These are phyloP conservation scores for Nemania sp. DNA, from an alignment of 2,329 filamentous ascomycete species.

Conservation along the genomic window DNA sequence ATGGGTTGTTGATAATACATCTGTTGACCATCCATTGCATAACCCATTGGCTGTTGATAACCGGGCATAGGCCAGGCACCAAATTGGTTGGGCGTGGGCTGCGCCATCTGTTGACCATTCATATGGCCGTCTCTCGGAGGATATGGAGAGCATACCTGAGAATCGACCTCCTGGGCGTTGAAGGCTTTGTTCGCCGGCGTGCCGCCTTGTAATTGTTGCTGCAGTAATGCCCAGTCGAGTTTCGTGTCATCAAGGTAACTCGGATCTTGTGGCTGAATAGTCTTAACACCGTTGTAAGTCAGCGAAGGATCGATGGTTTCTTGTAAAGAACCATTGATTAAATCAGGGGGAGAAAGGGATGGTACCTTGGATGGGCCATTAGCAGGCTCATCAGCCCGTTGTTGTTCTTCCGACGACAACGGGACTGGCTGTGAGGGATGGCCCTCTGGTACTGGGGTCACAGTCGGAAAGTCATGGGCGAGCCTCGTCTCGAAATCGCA, in stretches of 20 bases:
- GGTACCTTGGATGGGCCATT: too few species aligned
- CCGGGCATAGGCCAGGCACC: background rate
- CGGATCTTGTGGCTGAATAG: background rate
- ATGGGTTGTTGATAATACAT: background rate
- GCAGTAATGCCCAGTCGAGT: background rate
- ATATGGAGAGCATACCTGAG: background rate
- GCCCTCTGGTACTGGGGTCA: too few species aligned
- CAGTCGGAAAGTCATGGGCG: background rate
- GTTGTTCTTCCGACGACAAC: too few species aligned
- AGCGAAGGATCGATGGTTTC: too few species aligned
- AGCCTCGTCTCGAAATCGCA: conserved; percentile 7
- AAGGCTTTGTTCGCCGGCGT: background rate
- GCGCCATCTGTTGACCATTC: background rate
- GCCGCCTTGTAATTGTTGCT: too few species aligned
- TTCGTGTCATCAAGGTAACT: background rate
- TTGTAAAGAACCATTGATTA: too few species aligned
- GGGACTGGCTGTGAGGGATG: too few species aligned
- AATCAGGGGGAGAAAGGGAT: too few species aligned
- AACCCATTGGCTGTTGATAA: background rate
- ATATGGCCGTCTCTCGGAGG: background rate
- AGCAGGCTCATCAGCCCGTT: too few species aligned
- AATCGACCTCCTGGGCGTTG: background rate
- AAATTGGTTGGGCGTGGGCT: too few species aligned
- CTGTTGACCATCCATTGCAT: background rate
- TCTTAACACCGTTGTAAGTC: background rate